Percentiles rank a stretch among this genome's conserved stretches.
These are phyloP conservation scores for Solanum dulcamara DNA, from an alignment of 257 asterid species.

Conservation along the genomic window DNA sequence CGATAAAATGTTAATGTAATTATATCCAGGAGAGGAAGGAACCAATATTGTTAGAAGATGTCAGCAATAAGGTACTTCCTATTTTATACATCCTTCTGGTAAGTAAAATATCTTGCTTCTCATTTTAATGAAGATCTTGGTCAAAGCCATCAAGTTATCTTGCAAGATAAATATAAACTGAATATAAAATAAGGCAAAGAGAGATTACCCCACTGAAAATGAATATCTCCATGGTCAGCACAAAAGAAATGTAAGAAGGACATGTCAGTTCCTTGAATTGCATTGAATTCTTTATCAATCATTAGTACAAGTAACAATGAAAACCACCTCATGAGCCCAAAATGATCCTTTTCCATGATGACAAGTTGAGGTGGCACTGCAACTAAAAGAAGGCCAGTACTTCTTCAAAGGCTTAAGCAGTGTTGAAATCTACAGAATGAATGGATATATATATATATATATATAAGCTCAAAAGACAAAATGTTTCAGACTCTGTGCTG, in stretches of 20 bases:
- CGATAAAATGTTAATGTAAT: not conserved
- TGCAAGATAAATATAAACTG: not conserved
- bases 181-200: slow-evolving; percentile 10
- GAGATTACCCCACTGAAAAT: slow-evolving; percentile 76
- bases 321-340: slow-evolving; percentile 91
- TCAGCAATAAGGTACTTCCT: not conserved
- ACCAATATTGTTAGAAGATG: not conserved
- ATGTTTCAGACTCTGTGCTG: not conserved
- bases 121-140: not conserved
- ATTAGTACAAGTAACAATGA: not conserved
- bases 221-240: slow-evolving; percentile 29
- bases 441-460: too few relatives aligned
- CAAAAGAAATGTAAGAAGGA: slow-evolving; percentile 22
- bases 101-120: not conserved
- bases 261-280: slow-evolving; percentile 26
- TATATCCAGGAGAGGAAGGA: not conserved
- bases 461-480: not conserved
- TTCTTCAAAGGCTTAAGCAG: slow-evolving; percentile 37
- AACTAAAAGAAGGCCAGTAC: slow-evolving; percentile 81
- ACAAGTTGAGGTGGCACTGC: slow-evolving; percentile 53
- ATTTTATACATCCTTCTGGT: not conserved
- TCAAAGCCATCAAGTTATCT: not conserved
- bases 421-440: slow-evolving; percentile 41
- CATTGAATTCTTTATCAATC: slow-evolving; percentile 5
- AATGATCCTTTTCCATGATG: slow-evolving; percentile 71